Evolutionary conservation across 352 stramenopile species (phyloP), one percentile per base, ranked within the genome.

Genomic region (Globisporangium paroecandrum): DNA sequence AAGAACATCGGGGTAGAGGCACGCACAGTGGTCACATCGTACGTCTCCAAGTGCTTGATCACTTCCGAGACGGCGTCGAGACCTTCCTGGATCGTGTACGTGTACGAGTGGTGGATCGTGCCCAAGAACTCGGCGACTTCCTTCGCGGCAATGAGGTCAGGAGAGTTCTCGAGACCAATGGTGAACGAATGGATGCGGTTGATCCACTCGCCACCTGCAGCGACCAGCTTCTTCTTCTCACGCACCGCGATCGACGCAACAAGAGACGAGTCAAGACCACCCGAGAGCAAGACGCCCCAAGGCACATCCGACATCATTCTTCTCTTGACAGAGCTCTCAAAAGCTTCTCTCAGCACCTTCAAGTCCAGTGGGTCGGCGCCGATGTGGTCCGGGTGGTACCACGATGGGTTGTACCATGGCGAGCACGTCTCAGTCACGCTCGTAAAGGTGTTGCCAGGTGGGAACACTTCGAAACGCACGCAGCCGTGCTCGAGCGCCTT

Each of bases 1-100:
- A 99, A 84, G 79, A 99, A 99, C 97, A 99, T 99, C n/a, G 98
- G 98, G 25, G 97, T 99, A 0, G 93, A 98, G 1, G 98, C 97
- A 56, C 98, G 93, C 71, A 99, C 98, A 1, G 97, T 99, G 27
- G 97, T 99, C 5, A 99, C 79, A 76, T 99, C 97, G 76, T 99
- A 99, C 32, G 97, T 99, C 85, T 99, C 97, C 5, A 99, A 70
- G 76, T 97, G 88, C 71, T 98, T 97, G 77, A 99, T 99, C 46
- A 99, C 97, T 67, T 99, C 96, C 54, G 92, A 93, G 64, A 99
- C 89, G 24, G 97, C 97, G 79, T 99, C 97, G 13, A 99, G 79
- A 41, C 97, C 98, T 77, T 99, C 98, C 82, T 99, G 93, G 69
- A 99, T 91, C 62, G 97, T 99, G 81, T 99, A 99, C 62, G 95